These are phyloP conservation scores for Pythium insidiosum DNA, from an alignment of 352 stramenopile species.

Conservation along the genomic window DNA sequence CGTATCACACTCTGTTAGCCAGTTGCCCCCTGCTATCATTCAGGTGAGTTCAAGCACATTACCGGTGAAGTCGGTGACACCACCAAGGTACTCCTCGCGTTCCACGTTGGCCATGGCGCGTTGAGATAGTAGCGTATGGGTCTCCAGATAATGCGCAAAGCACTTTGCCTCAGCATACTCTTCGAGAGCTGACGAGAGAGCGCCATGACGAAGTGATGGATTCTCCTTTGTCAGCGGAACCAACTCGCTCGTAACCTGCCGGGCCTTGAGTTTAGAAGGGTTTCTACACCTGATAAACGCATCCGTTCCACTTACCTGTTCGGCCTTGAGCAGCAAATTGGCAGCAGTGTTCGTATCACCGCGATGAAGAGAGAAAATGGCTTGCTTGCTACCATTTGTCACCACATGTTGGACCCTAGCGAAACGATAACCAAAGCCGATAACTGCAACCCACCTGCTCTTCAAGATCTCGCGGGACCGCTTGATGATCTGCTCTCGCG, in stretches of 20 bases:
- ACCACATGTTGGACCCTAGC: neutral
- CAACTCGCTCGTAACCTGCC: slow-evolving; percentile 64
- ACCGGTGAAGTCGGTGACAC: slow-evolving; percentile 92
- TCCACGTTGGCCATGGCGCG: slow-evolving; percentile 41
- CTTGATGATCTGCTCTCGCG: slow-evolving; percentile 93
- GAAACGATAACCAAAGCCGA: too few species aligned
- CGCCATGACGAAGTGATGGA: slow-evolving; percentile 70
- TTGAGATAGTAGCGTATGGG: slow-evolving; percentile 44
- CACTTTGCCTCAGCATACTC: slow-evolving; percentile 93
- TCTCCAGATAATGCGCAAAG: slow-evolving; percentile 82
- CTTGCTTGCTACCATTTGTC: slow-evolving; percentile 78
- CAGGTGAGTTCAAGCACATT: too few species aligned
- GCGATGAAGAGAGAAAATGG: slow-evolving; percentile 93
- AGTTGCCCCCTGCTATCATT: too few species aligned
- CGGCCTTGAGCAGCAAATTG: slow-evolving; percentile 36
- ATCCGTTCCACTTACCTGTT: slow-evolving; percentile 22
- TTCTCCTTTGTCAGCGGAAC: slow-evolving; percentile 76
- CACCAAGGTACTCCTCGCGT: slow-evolving; percentile 92
- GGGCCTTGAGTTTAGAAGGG: neutral
- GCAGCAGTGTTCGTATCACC: slow-evolving; percentile 53
- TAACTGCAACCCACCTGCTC: slow-evolving; percentile 32
- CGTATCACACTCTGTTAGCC: too few species aligned
- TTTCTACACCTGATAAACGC: neutral
- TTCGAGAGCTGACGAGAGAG: slow-evolving; percentile 85
- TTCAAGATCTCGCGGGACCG: slow-evolving; percentile 93